phyloP scores from a whole-genome alignment of 352 stramenopile genomes.

The Peronospora belbahrii region DNA sequence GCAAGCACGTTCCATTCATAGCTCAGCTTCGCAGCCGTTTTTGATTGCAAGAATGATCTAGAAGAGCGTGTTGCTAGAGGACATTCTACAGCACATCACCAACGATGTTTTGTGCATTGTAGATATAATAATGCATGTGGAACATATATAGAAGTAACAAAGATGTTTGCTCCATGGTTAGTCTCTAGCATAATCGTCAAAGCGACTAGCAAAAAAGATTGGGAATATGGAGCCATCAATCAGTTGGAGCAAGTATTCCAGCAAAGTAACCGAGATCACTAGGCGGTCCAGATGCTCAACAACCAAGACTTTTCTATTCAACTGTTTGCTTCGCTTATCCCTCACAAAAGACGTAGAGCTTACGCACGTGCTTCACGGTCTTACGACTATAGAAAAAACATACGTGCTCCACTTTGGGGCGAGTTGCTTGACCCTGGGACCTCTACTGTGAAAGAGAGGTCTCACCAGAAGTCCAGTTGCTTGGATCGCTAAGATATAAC shows the following conservation, averaged over 20 bases:
- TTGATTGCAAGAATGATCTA: too few relatives aligned
- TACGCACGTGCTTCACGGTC: slow-evolving; percentile 1
- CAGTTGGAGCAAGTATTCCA: slow-evolving; percentile 77
- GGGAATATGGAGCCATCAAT: slow-evolving; percentile 90
- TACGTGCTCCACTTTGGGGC: slow-evolving; percentile 42
- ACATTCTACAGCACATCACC: too few relatives aligned
- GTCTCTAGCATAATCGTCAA: slow-evolving; percentile 85
- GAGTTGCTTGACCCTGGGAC: slow-evolving; percentile 78
- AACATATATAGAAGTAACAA: slow-evolving; percentile 4
- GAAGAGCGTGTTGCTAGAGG: too few relatives aligned
- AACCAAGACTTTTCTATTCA: slow-evolving; percentile 84
- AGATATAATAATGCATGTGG: background rate
- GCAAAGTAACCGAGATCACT: slow-evolving; percentile 22
- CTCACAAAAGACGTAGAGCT: slow-evolving; percentile 49
- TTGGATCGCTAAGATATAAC: too few relatives aligned
- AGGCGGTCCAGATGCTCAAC: slow-evolving; percentile 78
- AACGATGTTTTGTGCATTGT: too few relatives aligned
- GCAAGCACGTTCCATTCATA: too few relatives aligned
- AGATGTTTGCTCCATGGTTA: slow-evolving; percentile 86
- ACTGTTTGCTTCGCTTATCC: slow-evolving; percentile 88
- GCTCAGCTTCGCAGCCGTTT: too few relatives aligned
- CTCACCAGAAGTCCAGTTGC: slow-evolving; percentile 78
- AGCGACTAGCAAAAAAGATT: slow-evolving; percentile 86
- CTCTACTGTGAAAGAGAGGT: slow-evolving; percentile 83
- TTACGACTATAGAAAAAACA: slow-evolving; percentile 20